Percentiles rank a stretch among this genome's conserved stretches.
phyloP scores from a whole-genome alignment of 371 early-diverging fungal species.

The Apophysomyces sp. region DNA sequence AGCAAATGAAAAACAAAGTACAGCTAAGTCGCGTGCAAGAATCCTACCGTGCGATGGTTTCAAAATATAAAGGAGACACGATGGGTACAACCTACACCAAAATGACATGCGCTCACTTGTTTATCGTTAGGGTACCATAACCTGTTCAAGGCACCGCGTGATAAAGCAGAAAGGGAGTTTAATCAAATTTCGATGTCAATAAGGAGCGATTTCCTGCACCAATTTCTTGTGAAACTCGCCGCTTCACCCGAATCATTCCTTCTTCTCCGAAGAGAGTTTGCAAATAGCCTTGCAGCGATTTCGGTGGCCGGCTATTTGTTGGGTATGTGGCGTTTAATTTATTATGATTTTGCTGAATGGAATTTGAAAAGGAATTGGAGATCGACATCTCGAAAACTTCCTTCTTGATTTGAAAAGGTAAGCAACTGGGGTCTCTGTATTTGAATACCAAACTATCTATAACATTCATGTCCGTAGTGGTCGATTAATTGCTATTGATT shows the following conservation, averaged over 20 bases:
- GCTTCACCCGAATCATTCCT: constrained; percentile 70
- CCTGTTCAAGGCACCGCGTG: constrained; percentile 47
- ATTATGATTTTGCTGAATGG: neutral
- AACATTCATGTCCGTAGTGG: constrained; percentile 36
- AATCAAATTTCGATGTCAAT: constrained; percentile 27
- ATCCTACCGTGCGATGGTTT: constrained; percentile 31
- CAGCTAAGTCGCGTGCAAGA: constrained; percentile 23
- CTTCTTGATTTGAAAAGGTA: constrained; percentile 59
- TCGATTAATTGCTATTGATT: constrained; percentile 66
- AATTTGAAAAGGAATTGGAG: constrained; percentile 56
- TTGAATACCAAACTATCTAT: neutral
- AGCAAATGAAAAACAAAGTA: constrained; percentile 23
- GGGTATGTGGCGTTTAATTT: constrained; percentile 25
- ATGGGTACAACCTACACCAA: constrained; percentile 38
- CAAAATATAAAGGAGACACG: constrained; percentile 41
- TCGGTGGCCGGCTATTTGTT: constrained; percentile 65
- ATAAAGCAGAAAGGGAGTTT: constrained; percentile 44
- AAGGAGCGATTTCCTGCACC: constrained; percentile 41
- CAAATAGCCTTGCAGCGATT: constrained; percentile 59
- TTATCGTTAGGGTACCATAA: constrained; percentile 49
- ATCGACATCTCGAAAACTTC: constrained; percentile 72
- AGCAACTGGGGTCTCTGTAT: neutral
- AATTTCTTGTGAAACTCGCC: constrained; percentile 49
- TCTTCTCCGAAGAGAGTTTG: constrained; percentile 55
- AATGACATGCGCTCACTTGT: neutral